Conservation (phyloP, 2,329 filamentous ascomycete genomes). For the Stagonosporopsis rhizophila region DNA sequence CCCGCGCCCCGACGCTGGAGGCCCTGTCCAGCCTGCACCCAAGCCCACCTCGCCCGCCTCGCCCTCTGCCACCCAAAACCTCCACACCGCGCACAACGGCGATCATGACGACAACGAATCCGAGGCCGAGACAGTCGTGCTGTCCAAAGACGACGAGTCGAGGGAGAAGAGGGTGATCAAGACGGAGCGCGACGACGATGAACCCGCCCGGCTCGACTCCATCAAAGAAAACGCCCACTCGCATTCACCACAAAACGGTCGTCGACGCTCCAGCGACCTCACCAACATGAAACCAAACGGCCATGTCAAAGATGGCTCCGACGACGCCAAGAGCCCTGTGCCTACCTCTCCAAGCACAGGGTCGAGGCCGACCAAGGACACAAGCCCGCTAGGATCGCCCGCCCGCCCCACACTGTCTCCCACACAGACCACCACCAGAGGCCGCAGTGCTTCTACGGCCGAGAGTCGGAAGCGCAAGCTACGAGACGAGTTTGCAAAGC, state of each 20-base stretch:
- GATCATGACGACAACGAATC: conserved; percentile 53
- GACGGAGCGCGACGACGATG: conserved; percentile 46
- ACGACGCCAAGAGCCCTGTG: conserved; percentile 43
- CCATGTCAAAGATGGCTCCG: conserved; percentile 34
- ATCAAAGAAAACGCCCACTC: conserved; percentile 39
- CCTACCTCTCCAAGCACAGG: conserved; percentile 47
- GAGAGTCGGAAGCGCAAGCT: conserved; percentile 52
- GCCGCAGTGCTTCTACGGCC: conserved; percentile 47
- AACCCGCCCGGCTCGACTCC: conserved; percentile 30
- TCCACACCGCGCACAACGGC: conserved; percentile 32
- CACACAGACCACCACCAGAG: conserved; percentile 36
- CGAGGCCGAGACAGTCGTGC: conserved; percentile 59
- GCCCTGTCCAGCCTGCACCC: conserved; percentile 16
- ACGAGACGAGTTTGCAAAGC: conserved; percentile 44
- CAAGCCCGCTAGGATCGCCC: conserved; percentile 42
- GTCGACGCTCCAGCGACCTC: conserved; percentile 31
- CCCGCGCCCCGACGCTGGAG: conserved; percentile 11
- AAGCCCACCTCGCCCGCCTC: conserved; percentile 30
- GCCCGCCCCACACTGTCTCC: conserved; percentile 36
- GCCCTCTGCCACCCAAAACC: conserved; percentile 28
- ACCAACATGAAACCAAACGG: conserved; percentile 39
- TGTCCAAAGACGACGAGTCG: conserved; percentile 50
- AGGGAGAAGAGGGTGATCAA: conserved; percentile 51
- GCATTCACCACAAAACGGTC: conserved; percentile 40
- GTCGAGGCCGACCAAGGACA: conserved; percentile 46